Conservation (phyloP, 2,329 filamentous ascomycete species). For the Phyllosticta citrichinensis region DNA sequence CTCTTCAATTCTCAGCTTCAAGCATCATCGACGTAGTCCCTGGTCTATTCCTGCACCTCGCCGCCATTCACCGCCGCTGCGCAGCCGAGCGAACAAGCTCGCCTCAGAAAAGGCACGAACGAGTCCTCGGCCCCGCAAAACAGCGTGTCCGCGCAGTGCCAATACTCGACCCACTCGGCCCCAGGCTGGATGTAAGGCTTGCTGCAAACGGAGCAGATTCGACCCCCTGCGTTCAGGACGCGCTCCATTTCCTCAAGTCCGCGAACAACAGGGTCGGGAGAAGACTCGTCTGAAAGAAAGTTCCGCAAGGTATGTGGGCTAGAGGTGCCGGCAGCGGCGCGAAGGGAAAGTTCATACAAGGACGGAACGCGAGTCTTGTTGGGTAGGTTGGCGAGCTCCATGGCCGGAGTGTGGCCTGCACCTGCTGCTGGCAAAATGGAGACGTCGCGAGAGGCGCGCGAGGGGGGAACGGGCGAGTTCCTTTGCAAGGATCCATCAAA, state of each 20-base stretch:
- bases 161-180: conserved; percentile 15
- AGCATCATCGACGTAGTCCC: not conserved
- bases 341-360: conserved; percentile 25
- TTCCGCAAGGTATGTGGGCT: not conserved
- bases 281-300: not conserved
- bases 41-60: not conserved
- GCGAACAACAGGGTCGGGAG: not conserved
- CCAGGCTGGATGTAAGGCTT: conserved; percentile 11
- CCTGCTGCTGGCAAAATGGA: conserved; percentile 1
- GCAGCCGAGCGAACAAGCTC: conserved; percentile 8
- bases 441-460: not conserved
- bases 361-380: conserved; percentile 17
- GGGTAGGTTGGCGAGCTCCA: not conserved
- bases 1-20: not conserved
- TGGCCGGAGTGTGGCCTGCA: not conserved
- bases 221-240: not conserved
- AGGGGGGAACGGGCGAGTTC: not conserved
- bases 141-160: conserved; percentile 10
- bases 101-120: conserved; percentile 10
- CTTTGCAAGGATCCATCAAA: conserved; percentile 19
- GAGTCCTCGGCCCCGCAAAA: conserved; percentile 1
- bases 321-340: conserved; percentile 10
- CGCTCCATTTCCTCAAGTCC: not conserved
- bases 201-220: conserved; percentile 7
- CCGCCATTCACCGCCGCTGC: conserved; percentile 5